Evolutionary conservation across 1,139 yeast genomes (phyloP).

Genomic region (Lodderomyces pseudojiufengensis): DNA sequence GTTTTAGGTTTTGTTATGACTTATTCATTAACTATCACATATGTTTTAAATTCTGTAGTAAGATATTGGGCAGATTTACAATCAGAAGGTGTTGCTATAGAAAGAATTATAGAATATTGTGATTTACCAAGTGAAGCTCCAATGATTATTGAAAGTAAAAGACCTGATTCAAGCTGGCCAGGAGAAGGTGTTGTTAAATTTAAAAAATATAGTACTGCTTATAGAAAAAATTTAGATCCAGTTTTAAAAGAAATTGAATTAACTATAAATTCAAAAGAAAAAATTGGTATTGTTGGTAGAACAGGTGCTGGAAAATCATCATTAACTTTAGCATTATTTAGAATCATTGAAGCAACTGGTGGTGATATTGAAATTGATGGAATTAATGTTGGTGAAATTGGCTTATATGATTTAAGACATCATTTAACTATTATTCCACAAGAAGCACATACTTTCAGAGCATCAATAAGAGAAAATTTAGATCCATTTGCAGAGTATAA

Average conservation of each 20-base stretch:
- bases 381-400: slow-evolving; percentile 43
- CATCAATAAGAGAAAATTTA: slow-evolving; percentile 55
- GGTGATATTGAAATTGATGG: slow-evolving; percentile 44
- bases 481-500: slow-evolving; percentile 53
- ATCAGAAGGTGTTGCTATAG: slow-evolving; percentile 29
- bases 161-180: slow-evolving; percentile 30
- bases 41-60: slow-evolving; percentile 24
- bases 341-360: slow-evolving; percentile 29
- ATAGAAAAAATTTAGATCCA: slow-evolving; percentile 31
- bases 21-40: slow-evolving; percentile 27
- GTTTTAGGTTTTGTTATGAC: slow-evolving; percentile 34
- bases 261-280: slow-evolving; percentile 26
- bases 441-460: slow-evolving; percentile 67
- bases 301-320: slow-evolving; percentile 39
- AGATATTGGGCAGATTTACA: slow-evolving; percentile 33
- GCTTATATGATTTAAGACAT: slow-evolving; percentile 50
- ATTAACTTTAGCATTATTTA: slow-evolving; percentile 30
- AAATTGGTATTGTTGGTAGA: slow-evolving; percentile 35
- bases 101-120: slow-evolving; percentile 31
- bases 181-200: slow-evolving; percentile 25
- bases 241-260: slow-evolving; percentile 26
- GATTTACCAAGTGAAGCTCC: slow-evolving; percentile 28
- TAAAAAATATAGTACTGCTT: slow-evolving; percentile 27
- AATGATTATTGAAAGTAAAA: slow-evolving; percentile 18
- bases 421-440: slow-evolving; percentile 65